Evolutionary conservation across 139 green algal species (phyloP), one percentile per base, ranked within the genome.

Genomic region (Chlorella ohadii): DNA sequence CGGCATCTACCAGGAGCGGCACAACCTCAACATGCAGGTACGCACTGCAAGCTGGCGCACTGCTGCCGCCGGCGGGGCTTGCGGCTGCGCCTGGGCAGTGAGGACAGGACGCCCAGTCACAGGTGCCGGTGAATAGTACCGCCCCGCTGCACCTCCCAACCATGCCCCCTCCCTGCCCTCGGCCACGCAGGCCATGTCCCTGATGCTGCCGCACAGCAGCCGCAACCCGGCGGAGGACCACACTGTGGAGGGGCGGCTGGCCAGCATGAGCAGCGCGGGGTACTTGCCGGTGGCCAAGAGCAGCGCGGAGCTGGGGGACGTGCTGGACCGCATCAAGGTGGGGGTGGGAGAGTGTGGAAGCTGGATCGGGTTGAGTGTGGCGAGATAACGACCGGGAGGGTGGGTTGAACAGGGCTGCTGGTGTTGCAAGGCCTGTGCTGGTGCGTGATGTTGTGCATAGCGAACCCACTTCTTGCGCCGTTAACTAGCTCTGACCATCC

Each of bases 161-260:
- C n/a, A n/a, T n/a, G n/a, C n/a, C n/a, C n/a, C n/a, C n/a, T n/a
- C n/a, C n/a, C n/a, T n/a, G n/a, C n/a, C n/a, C n/a, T n/a, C n/a
- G n/a, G n/a, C n/a, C n/a, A n/a, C n/a, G 25, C 82, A 86, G 63
- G 87, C 84, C n/a, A 86, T 90, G 85, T 70, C 72, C n/a, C 83
- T 85, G 65, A 86, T 86, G 84, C 74, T 90, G 70, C 84, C 84
- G 11, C 78, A 86, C 70, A 31, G 55, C 33, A 68, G 47, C 19
- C 61, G 19, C 44, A 84, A 86, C 55, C 80, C 81, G 12, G 41
- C 56, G 3, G 72, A 83, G 55, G 86, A 90, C 81, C 83, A 44
- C 65, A 90, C 86, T 12, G n/a, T 83, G 41, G 76, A 89, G 74
- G 86, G 83, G 7, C 56, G 74, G 4, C 15, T 89, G 75, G 27